phyloP scores from a whole-genome alignment of 139 green algal species.

The Prasinococcaceae sp. region DNA sequence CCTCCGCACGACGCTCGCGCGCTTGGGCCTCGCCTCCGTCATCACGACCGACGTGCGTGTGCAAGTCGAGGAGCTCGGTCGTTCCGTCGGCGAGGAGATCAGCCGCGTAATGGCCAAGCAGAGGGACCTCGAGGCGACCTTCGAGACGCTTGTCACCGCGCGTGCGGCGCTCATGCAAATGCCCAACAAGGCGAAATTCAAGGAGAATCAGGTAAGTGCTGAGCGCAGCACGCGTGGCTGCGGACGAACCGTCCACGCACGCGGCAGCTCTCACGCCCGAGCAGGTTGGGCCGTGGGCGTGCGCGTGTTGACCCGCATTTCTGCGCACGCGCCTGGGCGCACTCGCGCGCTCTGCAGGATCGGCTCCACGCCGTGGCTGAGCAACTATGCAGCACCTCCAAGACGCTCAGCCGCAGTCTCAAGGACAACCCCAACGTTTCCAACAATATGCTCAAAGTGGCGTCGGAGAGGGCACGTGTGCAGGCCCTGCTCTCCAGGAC shows the following conservation, averaged over 20 bases:
- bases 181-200: slow-evolving; percentile 52
- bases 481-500: slow-evolving; percentile 36
- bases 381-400: slow-evolving; percentile 42
- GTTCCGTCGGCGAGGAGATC: slow-evolving; percentile 58
- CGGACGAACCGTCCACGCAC: not conserved
- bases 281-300: no score
- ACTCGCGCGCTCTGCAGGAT: not conserved
- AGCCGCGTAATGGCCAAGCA: slow-evolving; percentile 51
- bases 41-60: not conserved
- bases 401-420: slow-evolving; percentile 47
- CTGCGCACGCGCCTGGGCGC: not conserved
- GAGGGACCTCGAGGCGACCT: slow-evolving; percentile 47
- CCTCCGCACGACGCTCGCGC: not conserved
- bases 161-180: slow-evolving; percentile 38
- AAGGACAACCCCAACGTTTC: slow-evolving; percentile 65
- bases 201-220: slow-evolving; percentile 13
- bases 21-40: not conserved
- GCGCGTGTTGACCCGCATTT: no score
- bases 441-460: slow-evolving; percentile 69
- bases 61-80: slow-evolving; percentile 26
- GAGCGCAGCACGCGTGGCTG: not conserved
- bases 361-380: slow-evolving; percentile 49
- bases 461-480: slow-evolving; percentile 39
- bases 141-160: slow-evolving; percentile 42
- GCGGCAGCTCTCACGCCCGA: not conserved